Conservation (phyloP, 1,284 basidiomycete genomes). For the Puccinia polysora region DNA sequence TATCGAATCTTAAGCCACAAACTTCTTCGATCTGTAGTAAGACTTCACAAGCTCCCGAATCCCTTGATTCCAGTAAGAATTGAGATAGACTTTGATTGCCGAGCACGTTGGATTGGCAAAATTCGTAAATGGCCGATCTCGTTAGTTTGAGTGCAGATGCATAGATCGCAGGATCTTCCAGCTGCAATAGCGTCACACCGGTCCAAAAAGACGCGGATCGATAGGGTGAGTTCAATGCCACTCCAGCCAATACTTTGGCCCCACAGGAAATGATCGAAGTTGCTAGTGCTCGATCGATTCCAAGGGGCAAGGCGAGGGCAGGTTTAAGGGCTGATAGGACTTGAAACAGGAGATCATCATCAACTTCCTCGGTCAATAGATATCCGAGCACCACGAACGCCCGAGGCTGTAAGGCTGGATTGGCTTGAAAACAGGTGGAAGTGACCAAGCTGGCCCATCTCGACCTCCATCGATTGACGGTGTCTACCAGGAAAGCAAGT, state of each 20-base stretch:
- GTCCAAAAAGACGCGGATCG: constrained; percentile 73
- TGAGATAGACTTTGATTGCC: constrained; percentile 64
- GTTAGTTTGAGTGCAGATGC: constrained; percentile 83
- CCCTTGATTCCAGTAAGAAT: constrained; percentile 65
- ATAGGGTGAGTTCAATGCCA: constrained; percentile 70
- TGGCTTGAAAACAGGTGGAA: constrained; percentile 85
- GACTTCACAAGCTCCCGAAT: constrained; percentile 64
- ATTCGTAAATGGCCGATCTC: constrained; percentile 63
- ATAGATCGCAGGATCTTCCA: constrained; percentile 68
- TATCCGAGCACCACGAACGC: constrained; percentile 79
- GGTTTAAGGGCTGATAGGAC: constrained; percentile 65
- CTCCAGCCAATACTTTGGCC: constrained; percentile 50
- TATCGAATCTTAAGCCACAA: constrained; percentile 70
- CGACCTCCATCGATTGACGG: constrained; percentile 85
- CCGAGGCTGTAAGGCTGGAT: constrained; percentile 81
- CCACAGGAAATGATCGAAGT: constrained; percentile 33
- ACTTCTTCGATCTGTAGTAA: constrained; percentile 66
- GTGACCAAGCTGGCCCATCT: constrained; percentile 90
- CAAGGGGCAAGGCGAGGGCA: constrained; percentile 60
- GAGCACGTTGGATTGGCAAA: constrained; percentile 69
- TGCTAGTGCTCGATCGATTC: constrained; percentile 57
- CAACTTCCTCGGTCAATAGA: constrained; percentile 67
- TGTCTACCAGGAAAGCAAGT: constrained; percentile 59
- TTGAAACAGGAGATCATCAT: constrained; percentile 82
- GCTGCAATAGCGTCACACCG: constrained; percentile 65